Evolutionary conservation across 257 asterid genomes (phyloP), one percentile per base, ranked within the genome.

Genomic region (Coffea eugenioides): DNA sequence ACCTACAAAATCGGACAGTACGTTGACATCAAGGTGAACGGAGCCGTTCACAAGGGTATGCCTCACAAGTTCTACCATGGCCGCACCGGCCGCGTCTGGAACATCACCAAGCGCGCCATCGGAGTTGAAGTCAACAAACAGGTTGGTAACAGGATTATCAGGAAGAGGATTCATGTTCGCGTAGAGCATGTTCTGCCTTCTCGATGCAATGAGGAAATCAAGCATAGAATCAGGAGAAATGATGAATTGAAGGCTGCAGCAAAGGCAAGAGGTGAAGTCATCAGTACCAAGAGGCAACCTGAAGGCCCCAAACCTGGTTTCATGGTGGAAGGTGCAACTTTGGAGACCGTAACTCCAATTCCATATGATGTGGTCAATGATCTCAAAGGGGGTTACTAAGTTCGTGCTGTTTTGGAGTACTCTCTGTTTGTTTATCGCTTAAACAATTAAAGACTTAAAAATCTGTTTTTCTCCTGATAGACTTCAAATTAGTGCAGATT

Each of bases 121-220:
- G 90, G 87, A n/a, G 90, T 87, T 6, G 87, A 87, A 79, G 82
- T 87, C 71, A 87, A 87, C 80, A 87, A 87, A 69, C 84, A 91
- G 95, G 97, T 93, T 3, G 86, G 97, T 27, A 88, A 91, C 89
- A 89, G 84, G 68, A 93, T 91, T 73, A 71, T 91, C 18, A 84
- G 31, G 86, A 91, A 91, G 90, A 87, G 97, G 62, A 89, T 93
- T 21, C 97, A 93, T 71, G 97, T 88, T 0, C 94, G 97, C 1
- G 83, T 93, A 21, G 97, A 93, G 75, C 97, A 93, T 4, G 95
- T 91, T 69, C 93, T 88, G 82, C 90, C 84, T 31, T 94, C 97
- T 0, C 75, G 97, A 36, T 92, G 97, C 89, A 86, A 83, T 6
- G 97, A 92, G 77, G 97, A 92, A 43, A 39, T 93, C 45, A 81